Base-by-base conservation (phyloP, 1,284 basidiomycete species). In the Termitomyces sp. region DNA sequence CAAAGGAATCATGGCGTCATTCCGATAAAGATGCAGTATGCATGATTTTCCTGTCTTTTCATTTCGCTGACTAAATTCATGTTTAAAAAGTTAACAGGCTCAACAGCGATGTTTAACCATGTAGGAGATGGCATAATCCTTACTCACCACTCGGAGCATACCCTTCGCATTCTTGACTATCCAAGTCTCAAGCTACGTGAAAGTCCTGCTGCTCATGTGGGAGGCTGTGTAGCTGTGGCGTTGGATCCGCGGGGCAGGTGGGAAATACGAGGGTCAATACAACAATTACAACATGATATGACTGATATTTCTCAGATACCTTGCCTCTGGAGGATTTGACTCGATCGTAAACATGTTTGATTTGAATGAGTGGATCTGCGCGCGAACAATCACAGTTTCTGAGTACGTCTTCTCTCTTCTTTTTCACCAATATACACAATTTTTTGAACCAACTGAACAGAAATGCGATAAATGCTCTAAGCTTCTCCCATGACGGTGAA, bases 301-400 rank as follows among this genome's bases (percentile, higher is more conserved):
- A 43, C 41, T 11, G 21, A 18, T 35, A 16, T 49, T 33, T 39
- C 26, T 10, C 60, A 86, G 81, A 55, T 90, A 89, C 60, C 74
- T 91, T 31, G 86, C 86, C 2, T 86, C 87, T 0, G 88, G 86
- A 34, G 88, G 88, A 13, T 74, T 80, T 50, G 88, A 91, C 63
- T 87, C 86, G 2, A 89, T 91, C 54, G 81, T 91, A 44, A 87
- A 89, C 62, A 70, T 90, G 61, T 88, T 89, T 62, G 87, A 89
- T 63, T 62, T 83, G 50, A 72, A 73, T n/a, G 86, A 89, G 53
- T 89, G 86, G 86, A 85, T 90, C 54, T 86, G 83, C 57, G 76
- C 80, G 3, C 77, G 83, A 41, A 88, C 86, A 7, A 86, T 91
- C 54, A 80, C 84, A 18, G 75, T 79, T 31, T 88, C 86, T 82